phyloP scores from a whole-genome alignment of 1,284 basidiomycete genomes.

The Exobasidium cylindrosporum region DNA sequence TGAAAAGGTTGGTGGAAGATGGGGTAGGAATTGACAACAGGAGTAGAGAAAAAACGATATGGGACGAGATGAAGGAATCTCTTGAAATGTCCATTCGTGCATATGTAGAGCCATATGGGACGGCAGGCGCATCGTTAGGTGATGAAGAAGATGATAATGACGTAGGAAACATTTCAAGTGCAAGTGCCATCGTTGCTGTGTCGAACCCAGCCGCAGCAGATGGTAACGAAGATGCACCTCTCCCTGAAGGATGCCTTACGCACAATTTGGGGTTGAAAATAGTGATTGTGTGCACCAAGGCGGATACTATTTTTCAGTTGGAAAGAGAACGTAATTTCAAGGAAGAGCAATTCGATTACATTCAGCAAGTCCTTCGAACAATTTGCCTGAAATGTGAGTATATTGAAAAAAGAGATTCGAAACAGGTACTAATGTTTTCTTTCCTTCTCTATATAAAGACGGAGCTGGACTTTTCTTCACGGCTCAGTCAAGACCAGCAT shows the following conservation, averaged over 20 bases:
- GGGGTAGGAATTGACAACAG: slow-evolving; percentile 12
- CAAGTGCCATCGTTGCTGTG: slow-evolving; percentile 55
- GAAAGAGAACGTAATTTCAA: slow-evolving; percentile 56
- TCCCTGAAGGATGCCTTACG: slow-evolving; percentile 32
- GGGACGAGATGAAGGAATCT: slow-evolving; percentile 71
- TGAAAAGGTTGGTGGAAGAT: slow-evolving; percentile 15
- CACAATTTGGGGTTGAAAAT: slow-evolving; percentile 74
- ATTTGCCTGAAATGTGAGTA: slow-evolving; percentile 84
- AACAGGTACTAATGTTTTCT: neutral
- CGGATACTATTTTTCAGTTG: slow-evolving; percentile 54
- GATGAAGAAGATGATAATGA: slow-evolving; percentile 8
- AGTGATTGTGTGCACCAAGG: slow-evolving; percentile 78
- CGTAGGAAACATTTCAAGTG: slow-evolving; percentile 4
- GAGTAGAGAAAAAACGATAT: slow-evolving; percentile 64
- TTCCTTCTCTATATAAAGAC: slow-evolving; percentile 60
- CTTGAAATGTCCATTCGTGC: slow-evolving; percentile 80
- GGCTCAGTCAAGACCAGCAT: slow-evolving; percentile 71
- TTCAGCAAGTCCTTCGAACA: slow-evolving; percentile 89
- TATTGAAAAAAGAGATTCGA: neutral
- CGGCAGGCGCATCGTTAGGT: slow-evolving; percentile 15
- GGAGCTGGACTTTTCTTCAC: slow-evolving; percentile 91
- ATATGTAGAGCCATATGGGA: slow-evolving; percentile 73
- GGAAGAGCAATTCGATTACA: slow-evolving; percentile 91
- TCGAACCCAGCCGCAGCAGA: slow-evolving; percentile 46
- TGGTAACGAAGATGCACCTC: slow-evolving; percentile 26